A percentile compares a stretch with the other conserved stretches of the same genome.
Evolutionary conservation across 225 moss, liverwort and hornwort genomes (phyloP).

Genomic region (Bryum argenteum): DNA sequence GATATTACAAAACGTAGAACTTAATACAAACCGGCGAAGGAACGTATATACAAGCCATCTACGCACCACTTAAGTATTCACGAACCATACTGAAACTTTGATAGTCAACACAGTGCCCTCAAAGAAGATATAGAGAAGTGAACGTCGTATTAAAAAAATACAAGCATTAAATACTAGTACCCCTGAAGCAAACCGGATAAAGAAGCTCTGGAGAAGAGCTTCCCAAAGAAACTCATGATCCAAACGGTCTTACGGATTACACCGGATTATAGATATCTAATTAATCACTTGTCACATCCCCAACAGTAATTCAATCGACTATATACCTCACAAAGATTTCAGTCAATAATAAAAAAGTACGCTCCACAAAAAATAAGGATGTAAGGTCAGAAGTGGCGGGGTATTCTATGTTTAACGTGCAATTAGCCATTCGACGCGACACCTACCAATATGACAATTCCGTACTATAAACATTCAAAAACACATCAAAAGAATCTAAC

Average conservation of each 20-base stretch:
- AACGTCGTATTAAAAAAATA: no score
- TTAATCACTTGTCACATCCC: no score
- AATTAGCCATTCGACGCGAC: conserved; percentile 1
- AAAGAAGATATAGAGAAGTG: no score
- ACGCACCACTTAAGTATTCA: not conserved
- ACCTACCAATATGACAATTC: not conserved
- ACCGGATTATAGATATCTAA: no score
- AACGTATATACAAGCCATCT: no score
- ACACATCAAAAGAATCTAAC: not conserved
- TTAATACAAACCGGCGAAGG: not conserved
- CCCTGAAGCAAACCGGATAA: no score
- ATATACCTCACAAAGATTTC: not conserved
- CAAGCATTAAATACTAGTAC: no score
- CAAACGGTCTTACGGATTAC: no score
- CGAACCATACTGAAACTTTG: not conserved
- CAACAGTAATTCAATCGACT: no score
- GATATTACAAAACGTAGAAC: conserved; percentile 7
- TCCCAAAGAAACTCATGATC: no score
- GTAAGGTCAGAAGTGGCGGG: not conserved
- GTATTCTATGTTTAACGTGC: not conserved
- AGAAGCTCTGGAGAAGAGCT: no score
- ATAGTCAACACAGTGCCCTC: not conserved
- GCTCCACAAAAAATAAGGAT: conserved; percentile 9
- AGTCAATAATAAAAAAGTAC: not conserved
- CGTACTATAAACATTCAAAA: no score